Base-by-base conservation (phyloP, 495 filamentous ascomycete species). In the Aspergillus homomorphus region DNA sequence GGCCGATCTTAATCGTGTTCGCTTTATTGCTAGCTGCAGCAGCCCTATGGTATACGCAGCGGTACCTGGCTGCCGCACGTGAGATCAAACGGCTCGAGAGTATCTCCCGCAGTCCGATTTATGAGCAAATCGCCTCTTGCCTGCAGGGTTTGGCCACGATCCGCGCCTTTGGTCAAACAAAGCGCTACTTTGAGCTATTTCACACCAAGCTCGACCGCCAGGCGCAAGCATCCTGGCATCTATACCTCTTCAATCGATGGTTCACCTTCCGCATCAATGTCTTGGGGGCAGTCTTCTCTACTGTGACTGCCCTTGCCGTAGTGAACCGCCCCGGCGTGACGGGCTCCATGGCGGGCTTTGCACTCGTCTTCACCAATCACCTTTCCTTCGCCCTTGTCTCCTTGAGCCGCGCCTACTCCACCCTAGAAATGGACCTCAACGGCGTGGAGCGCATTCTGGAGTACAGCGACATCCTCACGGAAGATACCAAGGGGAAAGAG, bases 381-480 rank as follows among this genome's bases (percentile, higher is more conserved):
- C n/a, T 61, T 5, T 22, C 38, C 16, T 28, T 38, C 26, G 70
- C 76, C 12, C 52, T 77, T n/a, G 64, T 73, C 19, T 76, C 61
- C 0, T 58, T 56, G 12, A 59, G 72, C 12, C 66, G 72, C 20
- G 44, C 60, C 18, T 66, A 76, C 56, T 66, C 79, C 0, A 69
- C 66, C 24, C 62, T 77, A 1, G 88, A 91, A 63, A 69, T 90
- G 5, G 81, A 84, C 59, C 88, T 91, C 84, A 90, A 90, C 55
- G 80, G 84, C 19, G 82, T 84, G 2, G 88, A 91, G 68, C 73
- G 88, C 28, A 84, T 91, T 44, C 73, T 89, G 6, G 88, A 91
- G 67, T 91, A 89, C 63, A 79, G 82, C 1, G 77, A 84, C 16
- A 64, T 90, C 1, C 72, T 77, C 0, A 89, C 80, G 1, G 88